phyloP scores from a whole-genome alignment of 2,329 filamentous ascomycete genomes.

The Hymenoscyphus infarciens region DNA sequence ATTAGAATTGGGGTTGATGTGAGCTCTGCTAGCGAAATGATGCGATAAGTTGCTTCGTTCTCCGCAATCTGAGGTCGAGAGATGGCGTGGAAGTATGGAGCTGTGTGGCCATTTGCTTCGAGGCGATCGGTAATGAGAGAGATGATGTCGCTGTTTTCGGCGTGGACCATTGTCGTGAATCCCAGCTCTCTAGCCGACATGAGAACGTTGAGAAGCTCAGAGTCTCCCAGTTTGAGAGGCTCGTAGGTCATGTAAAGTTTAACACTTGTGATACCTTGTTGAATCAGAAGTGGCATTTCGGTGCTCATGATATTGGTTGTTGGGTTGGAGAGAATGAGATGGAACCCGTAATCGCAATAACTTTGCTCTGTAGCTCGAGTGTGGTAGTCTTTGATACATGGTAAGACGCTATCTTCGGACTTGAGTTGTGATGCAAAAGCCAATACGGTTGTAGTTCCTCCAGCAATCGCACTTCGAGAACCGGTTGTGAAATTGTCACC shows the following conservation, averaged over 20 bases:
- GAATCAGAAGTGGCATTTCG: conserved; percentile 41
- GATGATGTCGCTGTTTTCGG: conserved; percentile 46
- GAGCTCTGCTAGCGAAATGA: conserved; percentile 47
- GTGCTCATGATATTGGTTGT: conserved; percentile 38
- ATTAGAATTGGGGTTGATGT: conserved; percentile 50
- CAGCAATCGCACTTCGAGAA: conserved; percentile 52
- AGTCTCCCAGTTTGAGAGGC: conserved; percentile 46
- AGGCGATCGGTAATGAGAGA: conserved; percentile 41
- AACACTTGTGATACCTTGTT: conserved; percentile 44
- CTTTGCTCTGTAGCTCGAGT: conserved; percentile 41
- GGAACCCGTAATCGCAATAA: conserved; percentile 56
- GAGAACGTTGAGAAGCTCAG: conserved; percentile 49
- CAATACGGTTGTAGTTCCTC: conserved; percentile 56
- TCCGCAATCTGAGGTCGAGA: conserved; percentile 45
- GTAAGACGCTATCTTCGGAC: conserved; percentile 42
- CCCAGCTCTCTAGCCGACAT: conserved; percentile 42
- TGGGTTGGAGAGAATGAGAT: conserved; percentile 48
- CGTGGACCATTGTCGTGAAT: conserved; percentile 48
- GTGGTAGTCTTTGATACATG: conserved; percentile 47
- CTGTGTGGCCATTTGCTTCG: conserved; percentile 39
- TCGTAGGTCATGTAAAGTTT: conserved; percentile 54
- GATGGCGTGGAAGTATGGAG: conserved; percentile 45
- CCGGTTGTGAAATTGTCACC: conserved; percentile 42
- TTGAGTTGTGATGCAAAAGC: conserved; percentile 54
- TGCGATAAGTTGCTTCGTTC: conserved; percentile 48